Evolutionary conservation across 306 rosid genomes (phyloP).

Genomic region (Prunus mongolica): DNA sequence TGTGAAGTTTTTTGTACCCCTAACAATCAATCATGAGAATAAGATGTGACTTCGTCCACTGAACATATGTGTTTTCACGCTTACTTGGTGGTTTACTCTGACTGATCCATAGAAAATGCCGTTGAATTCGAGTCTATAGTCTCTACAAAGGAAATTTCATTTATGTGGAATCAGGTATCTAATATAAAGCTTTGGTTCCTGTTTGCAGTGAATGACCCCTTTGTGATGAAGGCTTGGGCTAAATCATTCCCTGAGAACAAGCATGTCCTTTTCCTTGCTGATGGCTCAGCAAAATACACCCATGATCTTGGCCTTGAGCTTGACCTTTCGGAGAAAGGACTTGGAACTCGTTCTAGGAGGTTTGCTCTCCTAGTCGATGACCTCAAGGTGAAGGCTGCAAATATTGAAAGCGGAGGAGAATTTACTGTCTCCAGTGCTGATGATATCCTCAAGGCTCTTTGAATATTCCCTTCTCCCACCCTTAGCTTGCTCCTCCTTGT

Average conservation of each 20-base stretch:
- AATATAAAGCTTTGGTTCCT: background rate
- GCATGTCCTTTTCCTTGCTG: conserved; percentile 86
- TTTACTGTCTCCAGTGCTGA: conserved; percentile 85
- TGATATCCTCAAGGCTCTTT: conserved; percentile 85
- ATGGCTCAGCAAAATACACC: conserved; percentile 82
- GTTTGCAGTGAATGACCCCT: conserved; percentile 79
- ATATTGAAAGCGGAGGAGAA: conserved; percentile 76
- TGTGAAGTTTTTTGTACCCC: background rate
- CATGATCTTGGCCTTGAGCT: conserved; percentile 83
- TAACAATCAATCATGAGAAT: background rate
- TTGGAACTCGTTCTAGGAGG: conserved; percentile 75
- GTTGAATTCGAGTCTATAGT: background rate
- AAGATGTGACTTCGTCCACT: background rate
- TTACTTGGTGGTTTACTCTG: background rate
- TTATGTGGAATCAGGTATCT: background rate
- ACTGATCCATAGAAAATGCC: background rate
- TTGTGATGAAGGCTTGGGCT: conserved; percentile 92
- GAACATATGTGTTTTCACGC: background rate
- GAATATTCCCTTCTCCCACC: conserved; percentile 11
- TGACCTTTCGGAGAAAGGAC: conserved; percentile 76
- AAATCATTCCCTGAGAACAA: conserved; percentile 80
- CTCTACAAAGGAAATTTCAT: background rate
- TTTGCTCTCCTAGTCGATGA: conserved; percentile 75
- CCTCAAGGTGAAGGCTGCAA: conserved; percentile 84
- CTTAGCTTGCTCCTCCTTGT: background rate